Conservation (phyloP, 495 filamentous ascomycete genomes). For the Xylaria longipes region DNA sequence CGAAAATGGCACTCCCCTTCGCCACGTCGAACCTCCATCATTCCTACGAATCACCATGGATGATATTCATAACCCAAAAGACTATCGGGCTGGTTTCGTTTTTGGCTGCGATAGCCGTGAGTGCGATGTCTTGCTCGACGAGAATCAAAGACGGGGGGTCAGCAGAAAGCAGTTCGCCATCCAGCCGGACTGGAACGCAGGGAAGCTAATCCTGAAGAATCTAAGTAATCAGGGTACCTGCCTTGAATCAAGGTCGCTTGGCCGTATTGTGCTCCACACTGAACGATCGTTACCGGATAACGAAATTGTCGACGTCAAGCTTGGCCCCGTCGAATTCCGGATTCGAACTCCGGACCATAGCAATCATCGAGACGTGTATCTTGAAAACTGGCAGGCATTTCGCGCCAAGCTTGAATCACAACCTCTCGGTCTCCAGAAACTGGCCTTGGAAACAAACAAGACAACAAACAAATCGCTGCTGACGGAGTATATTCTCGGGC, state of each 20-base stretch:
- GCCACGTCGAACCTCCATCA: no score
- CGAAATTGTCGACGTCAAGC: background rate
- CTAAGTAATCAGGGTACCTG: background rate
- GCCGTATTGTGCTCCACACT: background rate
- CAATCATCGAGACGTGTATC: background rate
- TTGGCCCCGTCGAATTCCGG: background rate
- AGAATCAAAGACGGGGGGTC: background rate
- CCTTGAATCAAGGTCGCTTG: background rate
- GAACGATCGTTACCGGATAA: background rate
- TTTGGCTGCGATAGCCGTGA: background rate
- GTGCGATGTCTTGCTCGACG: background rate
- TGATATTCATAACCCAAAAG: background rate
- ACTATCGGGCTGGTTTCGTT: background rate
- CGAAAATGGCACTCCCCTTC: background rate
- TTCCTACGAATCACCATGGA: background rate
- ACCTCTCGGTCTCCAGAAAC: background rate
- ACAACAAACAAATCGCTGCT: background rate
- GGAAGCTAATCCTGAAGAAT: background rate
- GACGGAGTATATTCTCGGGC: background rate
- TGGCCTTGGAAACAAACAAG: background rate
- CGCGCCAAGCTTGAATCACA: background rate
- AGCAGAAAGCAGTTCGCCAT: constrained; percentile 3
- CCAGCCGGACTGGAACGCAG: background rate
- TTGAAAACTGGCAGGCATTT: background rate
- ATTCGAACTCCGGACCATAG: background rate